These are phyloP conservation scores for Pseudogymnoascus sp. DNA, from an alignment of 2,329 filamentous ascomycete genomes.

Conservation along the genomic window DNA sequence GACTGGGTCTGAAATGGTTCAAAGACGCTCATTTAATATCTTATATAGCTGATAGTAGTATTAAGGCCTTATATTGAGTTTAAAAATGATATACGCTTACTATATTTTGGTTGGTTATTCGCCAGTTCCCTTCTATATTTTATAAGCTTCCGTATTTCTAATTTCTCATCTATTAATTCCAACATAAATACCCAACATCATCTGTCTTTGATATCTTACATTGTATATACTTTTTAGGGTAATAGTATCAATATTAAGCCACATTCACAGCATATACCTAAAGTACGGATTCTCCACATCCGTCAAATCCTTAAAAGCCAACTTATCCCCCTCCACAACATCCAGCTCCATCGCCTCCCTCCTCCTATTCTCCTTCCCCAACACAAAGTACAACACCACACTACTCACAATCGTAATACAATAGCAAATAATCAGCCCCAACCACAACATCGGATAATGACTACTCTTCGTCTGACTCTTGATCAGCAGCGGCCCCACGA, in stretches of 20 bases:
- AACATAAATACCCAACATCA: neutral
- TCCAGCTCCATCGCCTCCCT: constrained; percentile 42
- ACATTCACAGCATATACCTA: constrained; percentile 37
- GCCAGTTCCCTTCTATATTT: neutral
- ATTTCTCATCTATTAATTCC: neutral
- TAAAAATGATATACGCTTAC: neutral
- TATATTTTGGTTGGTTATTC: neutral
- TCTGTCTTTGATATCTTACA: neutral
- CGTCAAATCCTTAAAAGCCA: constrained; percentile 60
- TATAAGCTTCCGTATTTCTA: neutral
- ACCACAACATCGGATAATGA: constrained; percentile 66
- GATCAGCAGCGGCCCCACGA: constrained; percentile 65
- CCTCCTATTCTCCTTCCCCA: constrained; percentile 49
- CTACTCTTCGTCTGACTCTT: constrained; percentile 53
- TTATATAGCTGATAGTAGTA: neutral
- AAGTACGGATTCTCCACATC: constrained; percentile 62
- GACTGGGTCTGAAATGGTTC: neutral
- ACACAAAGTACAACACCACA: constrained; percentile 46
- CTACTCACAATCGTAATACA: constrained; percentile 56
- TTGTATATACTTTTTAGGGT: neutral
- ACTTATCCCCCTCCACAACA: constrained; percentile 51
- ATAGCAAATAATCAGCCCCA: constrained; percentile 60
- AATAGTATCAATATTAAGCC: neutral
- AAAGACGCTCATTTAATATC: neutral
- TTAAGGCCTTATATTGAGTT: neutral